Conservation (phyloP, 2,329 filamentous ascomycete species). For the Fusarium burgessii region DNA sequence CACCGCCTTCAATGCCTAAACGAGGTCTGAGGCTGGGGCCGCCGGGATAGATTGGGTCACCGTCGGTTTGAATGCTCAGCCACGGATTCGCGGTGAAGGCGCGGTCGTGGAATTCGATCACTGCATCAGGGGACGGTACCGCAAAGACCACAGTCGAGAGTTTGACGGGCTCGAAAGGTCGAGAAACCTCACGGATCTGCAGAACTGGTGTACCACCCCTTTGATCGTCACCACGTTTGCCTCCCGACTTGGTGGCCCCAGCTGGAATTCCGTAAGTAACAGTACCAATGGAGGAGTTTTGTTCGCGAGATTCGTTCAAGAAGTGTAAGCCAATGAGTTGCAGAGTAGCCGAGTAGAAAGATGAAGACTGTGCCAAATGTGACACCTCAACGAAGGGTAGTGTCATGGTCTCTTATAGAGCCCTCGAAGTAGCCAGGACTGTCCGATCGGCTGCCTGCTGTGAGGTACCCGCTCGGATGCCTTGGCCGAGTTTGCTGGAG, state of each 20-base stretch:
- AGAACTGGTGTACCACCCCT: conserved; percentile 52
- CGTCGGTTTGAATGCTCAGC: conserved; percentile 56
- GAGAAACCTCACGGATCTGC: conserved; percentile 58
- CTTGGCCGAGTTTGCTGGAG: conserved; percentile 30
- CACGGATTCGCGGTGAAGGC: conserved; percentile 71
- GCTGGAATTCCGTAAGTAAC: conserved; percentile 55
- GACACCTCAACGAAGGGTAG: conserved; percentile 73
- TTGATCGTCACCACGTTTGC: conserved; percentile 42
- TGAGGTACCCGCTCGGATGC: conserved; percentile 42
- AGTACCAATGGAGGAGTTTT: conserved; percentile 51
- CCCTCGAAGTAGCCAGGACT: conserved; percentile 28
- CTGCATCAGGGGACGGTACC: conserved; percentile 72
- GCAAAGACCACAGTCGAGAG: conserved; percentile 72
- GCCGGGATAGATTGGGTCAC: conserved; percentile 37
- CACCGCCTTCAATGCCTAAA: conserved; percentile 51
- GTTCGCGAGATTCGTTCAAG: conserved; percentile 42
- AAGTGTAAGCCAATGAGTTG: conserved; percentile 83
- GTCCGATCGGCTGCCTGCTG: conserved; percentile 39
- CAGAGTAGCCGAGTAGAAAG: conserved; percentile 84
- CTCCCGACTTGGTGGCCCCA: conserved; percentile 29
- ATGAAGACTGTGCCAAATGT: conserved; percentile 81
- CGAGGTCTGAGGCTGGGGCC: conserved; percentile 43
- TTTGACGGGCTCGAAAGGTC: conserved; percentile 55
- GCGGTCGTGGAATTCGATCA: conserved; percentile 77
- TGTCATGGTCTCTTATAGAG: conserved; percentile 50